These are phyloP conservation scores for Pleurotus ostreatus DNA, from an alignment of 768 basidiomycete genomes.

Conservation along the genomic window DNA sequence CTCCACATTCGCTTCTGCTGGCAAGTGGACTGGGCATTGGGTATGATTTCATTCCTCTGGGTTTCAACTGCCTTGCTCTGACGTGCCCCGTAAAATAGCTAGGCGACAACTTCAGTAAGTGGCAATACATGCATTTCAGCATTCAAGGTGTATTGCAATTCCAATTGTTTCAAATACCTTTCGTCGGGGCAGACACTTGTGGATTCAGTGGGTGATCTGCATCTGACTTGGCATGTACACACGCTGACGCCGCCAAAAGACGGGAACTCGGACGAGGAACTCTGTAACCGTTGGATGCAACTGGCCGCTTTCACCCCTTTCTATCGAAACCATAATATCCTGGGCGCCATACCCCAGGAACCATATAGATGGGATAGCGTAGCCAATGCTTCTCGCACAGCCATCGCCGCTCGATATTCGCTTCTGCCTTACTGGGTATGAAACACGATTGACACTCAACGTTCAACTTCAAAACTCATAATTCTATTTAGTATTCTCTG, in stretches of 20 bases:
- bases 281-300: constrained; percentile 85
- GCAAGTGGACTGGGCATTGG: constrained; percentile 38
- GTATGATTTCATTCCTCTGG: neutral
- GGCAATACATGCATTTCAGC: constrained; percentile 66
- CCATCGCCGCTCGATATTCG: constrained; percentile 67
- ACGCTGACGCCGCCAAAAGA: neutral
- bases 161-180: constrained; percentile 80
- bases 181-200: constrained; percentile 79
- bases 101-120: constrained; percentile 53
- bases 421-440: constrained; percentile 75
- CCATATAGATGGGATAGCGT: constrained; percentile 82
- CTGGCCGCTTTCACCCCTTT: constrained; percentile 81
- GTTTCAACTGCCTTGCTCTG: neutral
- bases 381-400: constrained; percentile 65
- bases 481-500: constrained; percentile 52
- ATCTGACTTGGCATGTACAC: neutral
- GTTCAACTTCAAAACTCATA: constrained; percentile 1
- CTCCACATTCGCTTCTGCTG: constrained; percentile 38
- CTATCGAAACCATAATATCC: constrained; percentile 74
- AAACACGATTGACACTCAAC: constrained; percentile 15
- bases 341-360: constrained; percentile 69
- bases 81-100: constrained; percentile 36
- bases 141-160: constrained; percentile 80
- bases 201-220: constrained; percentile 44
- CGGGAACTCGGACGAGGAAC: constrained; percentile 50